Evolutionary conservation across 2,329 filamentous ascomycete genomes (phyloP).

Genomic region (Fusarium sp.): DNA sequence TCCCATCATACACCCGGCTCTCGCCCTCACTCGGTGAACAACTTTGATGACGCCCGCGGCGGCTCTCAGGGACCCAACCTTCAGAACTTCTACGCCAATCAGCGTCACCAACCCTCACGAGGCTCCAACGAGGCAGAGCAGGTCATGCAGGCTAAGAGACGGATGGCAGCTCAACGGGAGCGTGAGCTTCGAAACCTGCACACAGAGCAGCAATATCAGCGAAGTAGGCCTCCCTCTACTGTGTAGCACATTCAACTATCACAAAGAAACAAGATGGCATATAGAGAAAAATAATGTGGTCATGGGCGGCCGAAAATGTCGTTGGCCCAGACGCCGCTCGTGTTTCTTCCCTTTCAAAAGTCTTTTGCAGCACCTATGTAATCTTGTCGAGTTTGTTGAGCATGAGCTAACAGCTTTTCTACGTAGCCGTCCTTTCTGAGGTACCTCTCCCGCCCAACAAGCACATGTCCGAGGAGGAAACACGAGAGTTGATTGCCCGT

Average conservation of each 20-base stretch:
- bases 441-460: slow-evolving; percentile 67
- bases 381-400: slow-evolving; percentile 48
- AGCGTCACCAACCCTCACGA: slow-evolving; percentile 89
- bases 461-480: slow-evolving; percentile 94
- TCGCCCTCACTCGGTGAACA: slow-evolving; percentile 86
- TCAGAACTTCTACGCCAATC: slow-evolving; percentile 93
- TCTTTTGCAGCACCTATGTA: slow-evolving; percentile 45
- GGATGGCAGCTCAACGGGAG: slow-evolving; percentile 99
- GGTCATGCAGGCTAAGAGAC: slow-evolving; percentile 98
- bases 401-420: slow-evolving; percentile 55
- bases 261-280: slow-evolving; percentile 52
- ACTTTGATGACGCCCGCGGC: slow-evolving; percentile 80
- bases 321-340: slow-evolving; percentile 41
- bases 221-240: slow-evolving; percentile 91
- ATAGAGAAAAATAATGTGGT: slow-evolving; percentile 54
- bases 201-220: slow-evolving; percentile 99
- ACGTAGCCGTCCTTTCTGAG: slow-evolving; percentile 66
- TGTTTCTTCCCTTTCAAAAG: slow-evolving; percentile 44
- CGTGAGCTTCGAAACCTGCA: slow-evolving; percentile 99
- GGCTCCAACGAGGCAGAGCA: slow-evolving; percentile 93
- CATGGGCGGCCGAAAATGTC: slow-evolving; percentile 44
- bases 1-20: slow-evolving; percentile 70
- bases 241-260: slow-evolving; percentile 69
- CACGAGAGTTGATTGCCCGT: slow-evolving; percentile 93
- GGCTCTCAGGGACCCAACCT: slow-evolving; percentile 78